Evolutionary conservation across 345 rosid genomes (phyloP).

Genomic region (Gossypioides kirkii): DNA sequence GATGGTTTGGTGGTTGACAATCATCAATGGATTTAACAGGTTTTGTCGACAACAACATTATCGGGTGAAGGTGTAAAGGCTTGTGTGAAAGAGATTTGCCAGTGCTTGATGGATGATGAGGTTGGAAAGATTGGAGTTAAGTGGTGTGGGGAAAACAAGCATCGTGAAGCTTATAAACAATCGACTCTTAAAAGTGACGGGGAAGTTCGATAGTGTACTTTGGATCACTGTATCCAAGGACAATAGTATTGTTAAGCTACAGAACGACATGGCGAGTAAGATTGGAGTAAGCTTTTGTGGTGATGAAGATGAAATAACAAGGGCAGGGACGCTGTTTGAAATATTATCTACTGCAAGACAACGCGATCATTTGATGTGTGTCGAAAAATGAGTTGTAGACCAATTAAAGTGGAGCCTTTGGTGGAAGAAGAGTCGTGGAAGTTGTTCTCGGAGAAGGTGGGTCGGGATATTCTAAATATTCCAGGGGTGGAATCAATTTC

Average conservation of each 20-base stretch:
- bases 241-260: background rate
- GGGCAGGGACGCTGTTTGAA: background rate
- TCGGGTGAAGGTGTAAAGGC: background rate
- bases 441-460: too few species aligned
- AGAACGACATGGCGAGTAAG: background rate
- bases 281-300: background rate
- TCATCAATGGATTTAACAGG: background rate
- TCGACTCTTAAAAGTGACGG: background rate
- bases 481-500: too few species aligned
- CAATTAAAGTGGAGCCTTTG: too few species aligned
- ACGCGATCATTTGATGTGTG: too few species aligned
- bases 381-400: too few species aligned
- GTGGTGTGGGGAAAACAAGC: background rate
- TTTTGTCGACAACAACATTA: background rate
- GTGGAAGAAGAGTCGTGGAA: too few species aligned
- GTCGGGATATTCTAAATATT: too few species aligned
- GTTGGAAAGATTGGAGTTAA: conserved; percentile 14
- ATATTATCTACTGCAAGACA: background rate
- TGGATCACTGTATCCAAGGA: conserved; percentile 20
- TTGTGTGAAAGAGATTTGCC: background rate
- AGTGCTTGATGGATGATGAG: background rate
- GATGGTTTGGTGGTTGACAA: background rate
- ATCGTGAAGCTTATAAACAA: conserved; percentile 1
- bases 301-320: background rate
- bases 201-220: conserved; percentile 2